Conservation (phyloP, 192 early-diverging fungal species). For the Globomyces pollinis-pini region DNA sequence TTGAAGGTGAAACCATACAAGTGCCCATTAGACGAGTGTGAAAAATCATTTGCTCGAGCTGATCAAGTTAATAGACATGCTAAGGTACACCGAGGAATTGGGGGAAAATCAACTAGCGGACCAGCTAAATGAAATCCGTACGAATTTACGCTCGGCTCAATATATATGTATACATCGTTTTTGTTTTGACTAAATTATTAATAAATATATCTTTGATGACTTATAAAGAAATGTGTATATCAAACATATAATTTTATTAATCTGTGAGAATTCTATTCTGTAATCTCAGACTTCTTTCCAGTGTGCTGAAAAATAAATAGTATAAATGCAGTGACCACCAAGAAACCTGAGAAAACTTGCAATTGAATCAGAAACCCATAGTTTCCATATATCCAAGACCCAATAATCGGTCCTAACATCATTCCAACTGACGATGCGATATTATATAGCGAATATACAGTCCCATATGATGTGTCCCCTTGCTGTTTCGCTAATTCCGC, state of each 20-base stretch:
- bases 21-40: slow-evolving; percentile 9
- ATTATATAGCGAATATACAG: slow-evolving; percentile 1
- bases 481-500: slow-evolving; percentile 38
- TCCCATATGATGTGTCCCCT: neutral
- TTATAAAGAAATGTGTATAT: no score
- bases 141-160: no score
- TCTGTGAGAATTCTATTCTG: no score
- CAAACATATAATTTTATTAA: no score
- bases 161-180: no score
- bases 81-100: neutral
- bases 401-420: slow-evolving; percentile 2
- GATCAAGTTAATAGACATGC: slow-evolving; percentile 13
- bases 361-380: neutral
- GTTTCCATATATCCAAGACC: neutral
- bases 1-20: slow-evolving; percentile 15
- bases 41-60: slow-evolving; percentile 9
- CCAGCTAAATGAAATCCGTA: no score
- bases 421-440: neutral
- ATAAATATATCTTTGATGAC: no score
- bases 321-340: neutral
- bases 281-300: no score
- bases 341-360: neutral
- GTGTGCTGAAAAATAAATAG: neutral
- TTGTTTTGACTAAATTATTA: no score
- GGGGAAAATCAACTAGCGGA: neutral